Evolutionary conservation across 2,329 filamentous ascomycete genomes (phyloP), one percentile per base, ranked within the genome.

Genomic region (Ophioceras dolichostomum): DNA sequence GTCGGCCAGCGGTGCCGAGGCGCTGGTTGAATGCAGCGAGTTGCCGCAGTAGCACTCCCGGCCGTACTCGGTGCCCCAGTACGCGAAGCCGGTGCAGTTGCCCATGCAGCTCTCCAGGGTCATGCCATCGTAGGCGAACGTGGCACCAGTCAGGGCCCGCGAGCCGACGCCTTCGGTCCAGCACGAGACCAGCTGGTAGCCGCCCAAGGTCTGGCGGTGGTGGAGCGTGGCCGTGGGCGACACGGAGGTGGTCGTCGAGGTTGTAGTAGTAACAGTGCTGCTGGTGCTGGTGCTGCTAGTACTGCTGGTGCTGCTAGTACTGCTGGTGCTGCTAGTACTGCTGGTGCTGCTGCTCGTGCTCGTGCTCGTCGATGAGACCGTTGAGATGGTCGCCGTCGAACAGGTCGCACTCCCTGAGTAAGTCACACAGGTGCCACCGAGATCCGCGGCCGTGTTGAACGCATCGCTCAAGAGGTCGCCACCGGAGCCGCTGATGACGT

Each of bases 1-100:
- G 20, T 62, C 56, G 20, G 44, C 42, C n/a, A 50, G 36, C n/a
- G 50, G 44, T 12, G 54, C 53, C 26, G 54, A 43, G 20, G 44
- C 39, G 49, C 57, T 59, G 37, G 46, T 52, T 16, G 49, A 28
- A 24, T 51, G 41, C 9, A 68, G 49, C 4, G 48, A 50, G 45
- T 70, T 63, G 24, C 65, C 67, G 48, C 67, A 72, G 45, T 66
- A 70, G 49, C 67, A 70, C 48, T 71, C 66, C 16, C 62, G 54
- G 10, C 65, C 63, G 42, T 65, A 70, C 46, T 71, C 67, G 9
- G 65, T 65, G 4, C 61, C 67, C 56, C 59, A 70, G 45, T 65
- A 68, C 37, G 56, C 53, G 47, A 59, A 70, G 1, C 54, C 57
- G 3, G 57, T 59, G 54, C 67, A 71, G 50, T 61, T 65, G 2